phyloP scores from a whole-genome alignment of 2,329 filamentous ascomycete genomes.

The Dactylellina parvicollis region DNA sequence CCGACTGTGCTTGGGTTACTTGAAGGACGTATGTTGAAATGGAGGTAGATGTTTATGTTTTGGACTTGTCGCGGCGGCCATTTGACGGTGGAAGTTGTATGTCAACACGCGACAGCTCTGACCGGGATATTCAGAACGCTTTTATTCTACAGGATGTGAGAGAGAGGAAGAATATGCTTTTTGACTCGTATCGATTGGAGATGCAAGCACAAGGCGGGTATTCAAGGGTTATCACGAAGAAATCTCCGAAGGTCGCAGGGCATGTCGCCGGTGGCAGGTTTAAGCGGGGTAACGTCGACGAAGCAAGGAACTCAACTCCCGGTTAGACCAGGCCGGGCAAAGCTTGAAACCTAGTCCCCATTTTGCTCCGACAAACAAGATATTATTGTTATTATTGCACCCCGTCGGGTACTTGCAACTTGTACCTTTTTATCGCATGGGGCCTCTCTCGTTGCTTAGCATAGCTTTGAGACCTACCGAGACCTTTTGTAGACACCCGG shows the following conservation, averaged over 20 bases:
- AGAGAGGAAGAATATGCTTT: too few relatives aligned
- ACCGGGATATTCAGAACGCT: too few relatives aligned
- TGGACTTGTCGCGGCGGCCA: constrained; percentile 4
- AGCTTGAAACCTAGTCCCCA: constrained; percentile 24
- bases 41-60: constrained; percentile 2
- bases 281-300: constrained; percentile 28
- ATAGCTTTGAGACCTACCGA: not conserved
- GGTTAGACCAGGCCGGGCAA: not conserved
- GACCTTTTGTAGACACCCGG: not conserved
- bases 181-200: not conserved
- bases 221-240: not conserved
- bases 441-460: constrained; percentile 8
- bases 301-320: constrained; percentile 12
- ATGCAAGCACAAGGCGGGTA: not conserved
- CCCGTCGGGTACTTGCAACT: not conserved
- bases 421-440: constrained; percentile 7
- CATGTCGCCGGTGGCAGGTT: constrained; percentile 22
- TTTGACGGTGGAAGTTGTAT: constrained; percentile 16
- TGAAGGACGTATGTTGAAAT: constrained; percentile 9
- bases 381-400: not conserved
- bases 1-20: not conserved
- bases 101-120: constrained; percentile 40
- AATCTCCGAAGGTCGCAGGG: not conserved
- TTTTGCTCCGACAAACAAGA: not conserved
- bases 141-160: too few relatives aligned